Evolutionary conservation across 345 rosid species (phyloP).

Genomic region (Bretschneidera sinensis): DNA sequence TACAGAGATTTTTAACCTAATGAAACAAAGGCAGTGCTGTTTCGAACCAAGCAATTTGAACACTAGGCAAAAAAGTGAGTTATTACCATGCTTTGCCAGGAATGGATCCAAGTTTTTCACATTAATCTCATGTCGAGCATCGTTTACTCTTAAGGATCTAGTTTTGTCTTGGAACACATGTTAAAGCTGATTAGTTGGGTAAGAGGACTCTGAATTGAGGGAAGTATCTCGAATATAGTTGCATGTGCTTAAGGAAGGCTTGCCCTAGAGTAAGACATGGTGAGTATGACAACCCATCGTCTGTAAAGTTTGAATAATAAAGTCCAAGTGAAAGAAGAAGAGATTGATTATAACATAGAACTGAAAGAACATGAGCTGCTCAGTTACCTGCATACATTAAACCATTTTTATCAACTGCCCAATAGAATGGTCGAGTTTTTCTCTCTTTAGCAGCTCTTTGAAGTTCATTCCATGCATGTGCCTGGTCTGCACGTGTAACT

Average conservation of each 20-base stretch:
- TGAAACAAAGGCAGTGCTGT: too few relatives aligned
- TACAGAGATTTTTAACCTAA: background rate
- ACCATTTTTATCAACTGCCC: slow-evolving; percentile 61
- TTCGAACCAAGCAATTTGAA: background rate
- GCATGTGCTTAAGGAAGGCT: background rate
- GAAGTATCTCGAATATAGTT: background rate
- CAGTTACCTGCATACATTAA: slow-evolving; percentile 92
- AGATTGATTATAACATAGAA: background rate
- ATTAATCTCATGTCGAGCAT: background rate
- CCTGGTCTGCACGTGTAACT: slow-evolving; percentile 58
- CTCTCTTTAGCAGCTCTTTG: slow-evolving; percentile 58
- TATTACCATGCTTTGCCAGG: background rate
- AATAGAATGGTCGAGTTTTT: slow-evolving; percentile 66
- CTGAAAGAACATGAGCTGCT: slow-evolving; percentile 4
- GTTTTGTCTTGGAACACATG: background rate
- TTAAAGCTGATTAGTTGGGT: background rate
- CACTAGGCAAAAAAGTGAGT: background rate
- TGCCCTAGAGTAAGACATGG: background rate
- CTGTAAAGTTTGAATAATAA: background rate
- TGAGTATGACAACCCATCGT: background rate
- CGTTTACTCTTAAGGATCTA: background rate
- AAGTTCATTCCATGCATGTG: slow-evolving; percentile 70
- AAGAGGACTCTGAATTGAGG: background rate
- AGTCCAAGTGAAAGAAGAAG: slow-evolving; percentile 1
- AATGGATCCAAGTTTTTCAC: too few relatives aligned